phyloP scores from a whole-genome alignment of 2,329 filamentous ascomycete genomes.

The Epichloe typhina region DNA sequence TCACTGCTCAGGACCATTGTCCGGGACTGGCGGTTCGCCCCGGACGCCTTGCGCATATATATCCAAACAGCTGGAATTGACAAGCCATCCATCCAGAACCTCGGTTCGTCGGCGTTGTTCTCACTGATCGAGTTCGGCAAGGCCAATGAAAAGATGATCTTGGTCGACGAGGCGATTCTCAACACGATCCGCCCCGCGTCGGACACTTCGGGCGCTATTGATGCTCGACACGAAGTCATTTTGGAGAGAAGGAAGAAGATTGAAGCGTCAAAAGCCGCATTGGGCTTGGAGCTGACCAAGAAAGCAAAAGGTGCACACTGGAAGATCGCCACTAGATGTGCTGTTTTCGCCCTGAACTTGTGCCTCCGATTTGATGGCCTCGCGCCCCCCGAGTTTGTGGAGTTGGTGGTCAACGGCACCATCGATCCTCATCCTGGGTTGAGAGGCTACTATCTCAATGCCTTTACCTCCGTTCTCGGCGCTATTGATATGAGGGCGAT shows the following conservation, averaged over 20 bases:
- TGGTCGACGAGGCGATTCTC: conserved; percentile 60
- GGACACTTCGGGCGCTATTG: conserved; percentile 48
- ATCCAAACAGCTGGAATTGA: conserved; percentile 83
- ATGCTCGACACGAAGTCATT: conserved; percentile 54
- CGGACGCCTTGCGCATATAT: conserved; percentile 77
- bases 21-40: conserved; percentile 89
- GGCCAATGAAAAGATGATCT: conserved; percentile 71
- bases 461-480: conserved; percentile 65
- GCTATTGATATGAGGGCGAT: conserved; percentile 75
- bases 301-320: conserved; percentile 74
- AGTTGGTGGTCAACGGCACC: conserved; percentile 68
- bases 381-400: conserved; percentile 69
- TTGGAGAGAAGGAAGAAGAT: conserved; percentile 61
- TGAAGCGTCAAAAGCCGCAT: conserved; percentile 66
- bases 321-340: conserved; percentile 87
- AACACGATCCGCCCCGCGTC: conserved; percentile 56
- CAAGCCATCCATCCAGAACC: conserved; percentile 84
- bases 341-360: conserved; percentile 80
- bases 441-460: conserved; percentile 66
- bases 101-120: conserved; percentile 70
- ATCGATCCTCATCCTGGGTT: conserved; percentile 85
- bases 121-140: conserved; percentile 87
- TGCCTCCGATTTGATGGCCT: conserved; percentile 86
- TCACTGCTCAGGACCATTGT: conserved; percentile 78
- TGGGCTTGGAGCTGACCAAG: conserved; percentile 72